Base-by-base conservation (phyloP, 306 rosid genomes). In the Carpinus viminea region DNA sequence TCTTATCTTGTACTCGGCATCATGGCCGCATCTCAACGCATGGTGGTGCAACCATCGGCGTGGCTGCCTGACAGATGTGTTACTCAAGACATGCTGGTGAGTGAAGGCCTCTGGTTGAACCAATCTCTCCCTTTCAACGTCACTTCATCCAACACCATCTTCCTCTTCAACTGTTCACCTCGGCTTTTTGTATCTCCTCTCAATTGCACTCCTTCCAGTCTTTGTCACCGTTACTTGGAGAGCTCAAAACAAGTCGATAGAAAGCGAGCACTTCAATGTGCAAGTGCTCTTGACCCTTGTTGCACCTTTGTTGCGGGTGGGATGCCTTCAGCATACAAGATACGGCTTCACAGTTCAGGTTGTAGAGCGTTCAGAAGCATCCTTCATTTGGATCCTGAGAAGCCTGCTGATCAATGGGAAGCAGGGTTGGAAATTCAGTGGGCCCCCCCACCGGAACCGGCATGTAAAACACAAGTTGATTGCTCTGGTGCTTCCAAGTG, bases 371-470 rank as follows among this genome's bases (percentile, higher is more conserved):
- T 91, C 87, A 89, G 96, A 85, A 95, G 99, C 85, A 82, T 93
- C 75, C 82, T 91, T 83, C 87, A 90, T 77, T 86, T 91, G 85
- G 87, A 89, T 73, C 34, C 69, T 5, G 85, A 78, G 36, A 86
- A 89, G 79, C 89, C 91, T 48, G 85, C 91, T 6, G 82, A 68
- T 73, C 89, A 88, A 59, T 95, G 98, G 99, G 93, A 91, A 74
- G 97, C 91, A 70, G 98, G 98, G 8, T 79, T 95, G 79, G 98
- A 95, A 84, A 87, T 95, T 87, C 99, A 93, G 75, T 93, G 98
- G 99, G 4, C 82, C 75, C 79, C 88, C 72, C 97, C 99, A 57
- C 74, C 74, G 34, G 99, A 93, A 85, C 94, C 97, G 3, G 48
- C 81, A n/a, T 94, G 96, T 66, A 88, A 72, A 69, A 74, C 87